Evolutionary conservation across 2,329 filamentous ascomycete species (phyloP).

Genomic region (Emergomyces orientalis): DNA sequence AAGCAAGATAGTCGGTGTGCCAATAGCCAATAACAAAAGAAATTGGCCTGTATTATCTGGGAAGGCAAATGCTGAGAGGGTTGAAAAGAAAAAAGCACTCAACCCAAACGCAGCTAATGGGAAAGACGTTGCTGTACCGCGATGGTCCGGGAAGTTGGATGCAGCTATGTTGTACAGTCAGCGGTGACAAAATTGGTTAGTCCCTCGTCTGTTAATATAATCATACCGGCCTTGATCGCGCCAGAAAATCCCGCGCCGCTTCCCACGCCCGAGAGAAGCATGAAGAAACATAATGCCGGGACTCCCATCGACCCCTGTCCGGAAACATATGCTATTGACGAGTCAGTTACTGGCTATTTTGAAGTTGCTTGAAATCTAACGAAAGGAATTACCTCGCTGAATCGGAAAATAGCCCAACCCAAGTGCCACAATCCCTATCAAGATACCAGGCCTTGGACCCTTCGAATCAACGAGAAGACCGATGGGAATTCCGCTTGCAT

Average conservation of each 20-base stretch:
- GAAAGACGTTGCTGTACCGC: slow-evolving; percentile 89
- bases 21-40: slow-evolving; percentile 67
- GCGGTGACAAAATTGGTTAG: neutral
- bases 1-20: slow-evolving; percentile 67
- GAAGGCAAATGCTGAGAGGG: slow-evolving; percentile 65
- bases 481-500: slow-evolving; percentile 77
- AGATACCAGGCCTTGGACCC: slow-evolving; percentile 68
- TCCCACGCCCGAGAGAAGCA: slow-evolving; percentile 76
- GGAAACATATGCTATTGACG: slow-evolving; percentile 55
- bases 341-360: neutral
- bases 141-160: slow-evolving; percentile 81
- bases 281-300: slow-evolving; percentile 63
- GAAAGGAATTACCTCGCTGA: slow-evolving; percentile 42
- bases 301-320: slow-evolving; percentile 52
- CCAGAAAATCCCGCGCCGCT: slow-evolving; percentile 87
- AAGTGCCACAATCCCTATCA: slow-evolving; percentile 64
- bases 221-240: slow-evolving; percentile 62
- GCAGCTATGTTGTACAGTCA: slow-evolving; percentile 48
- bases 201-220: neutral
- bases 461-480: slow-evolving; percentile 77
- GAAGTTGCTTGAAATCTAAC: neutral
- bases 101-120: slow-evolving; percentile 87
- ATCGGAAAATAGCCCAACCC: slow-evolving; percentile 78
- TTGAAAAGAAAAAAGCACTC: slow-evolving; percentile 92
- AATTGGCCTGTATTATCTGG: slow-evolving; percentile 76